Base-by-base conservation (phyloP, 257 asterid genomes). In the Gardenia jasminoides region DNA sequence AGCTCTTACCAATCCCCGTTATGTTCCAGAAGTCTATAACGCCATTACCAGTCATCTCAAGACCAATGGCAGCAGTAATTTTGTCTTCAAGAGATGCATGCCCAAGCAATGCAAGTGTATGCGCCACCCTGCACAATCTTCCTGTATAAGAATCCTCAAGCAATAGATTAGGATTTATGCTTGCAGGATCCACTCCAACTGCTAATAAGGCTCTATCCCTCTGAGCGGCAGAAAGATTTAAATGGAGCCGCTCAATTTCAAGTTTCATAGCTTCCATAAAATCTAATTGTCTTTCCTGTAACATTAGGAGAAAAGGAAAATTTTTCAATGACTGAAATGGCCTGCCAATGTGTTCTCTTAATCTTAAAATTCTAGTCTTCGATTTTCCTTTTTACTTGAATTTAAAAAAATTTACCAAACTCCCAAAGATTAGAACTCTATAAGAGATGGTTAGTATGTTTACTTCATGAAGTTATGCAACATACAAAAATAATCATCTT, bases 181-280 rank as follows among this genome's bases (percentile, higher is more conserved):
- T 90, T 50, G 98, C 97, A 83, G 98, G 97, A 89, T 93, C 99
- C 81, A 95, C 90, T 70, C 98, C 97, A 58, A 95, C 86, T 52
- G 97, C 90, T 83, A 95, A 86, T 80, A 95, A 89, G 46, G 97
- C 91, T 86, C 98, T 91, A 84, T 95, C 97, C 91, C 99, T 92
- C 86, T 87, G 97, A 78, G 99, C 94, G 81, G 99, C 98, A 77
- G 98, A 92, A 80, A 93, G 93, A 88, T 92, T 92, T 84, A 87
- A 78, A 78, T 82, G 87, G 71, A 95, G 90, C 79, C 99, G 94
- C 73, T 92, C 97, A 83, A 92, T 88, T 88, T 95, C 99, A 84
- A 95, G 97, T 83, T 91, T 95, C 94, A 95, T 85, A 80, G 97
- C 92, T 82, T 88, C 99, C 82, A 76, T 85, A 84, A 92, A 92